Percentiles rank a stretch among this genome's conserved stretches.
Conservation (phyloP, 352 stramenopile genomes). For the Phytopythium vexans region DNA sequence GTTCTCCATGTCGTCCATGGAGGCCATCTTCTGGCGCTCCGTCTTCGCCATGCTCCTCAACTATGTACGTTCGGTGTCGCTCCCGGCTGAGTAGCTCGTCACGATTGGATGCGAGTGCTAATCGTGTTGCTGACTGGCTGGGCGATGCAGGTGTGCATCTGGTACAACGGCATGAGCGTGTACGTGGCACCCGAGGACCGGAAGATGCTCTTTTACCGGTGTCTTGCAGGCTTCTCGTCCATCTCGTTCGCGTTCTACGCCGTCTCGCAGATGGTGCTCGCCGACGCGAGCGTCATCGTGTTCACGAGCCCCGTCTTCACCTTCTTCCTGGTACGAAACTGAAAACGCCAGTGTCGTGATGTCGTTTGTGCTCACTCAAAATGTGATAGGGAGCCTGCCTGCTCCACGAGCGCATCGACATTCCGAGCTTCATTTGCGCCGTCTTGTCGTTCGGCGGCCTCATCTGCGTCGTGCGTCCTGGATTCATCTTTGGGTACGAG, state of each 20-base stretch:
- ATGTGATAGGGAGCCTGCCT: constrained; percentile 27
- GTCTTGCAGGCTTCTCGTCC: constrained; percentile 60
- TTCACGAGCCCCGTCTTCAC: constrained; percentile 75
- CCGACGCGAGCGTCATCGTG: constrained; percentile 66
- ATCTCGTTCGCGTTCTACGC: constrained; percentile 79
- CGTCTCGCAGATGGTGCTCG: constrained; percentile 75
- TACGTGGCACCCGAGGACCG: constrained; percentile 47
- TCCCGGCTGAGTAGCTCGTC: neutral
- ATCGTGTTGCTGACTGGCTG: neutral
- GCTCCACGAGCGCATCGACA: constrained; percentile 40
- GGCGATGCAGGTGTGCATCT: constrained; percentile 19
- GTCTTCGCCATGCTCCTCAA: constrained; percentile 51
- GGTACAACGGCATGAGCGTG: constrained; percentile 45
- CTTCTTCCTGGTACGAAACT: constrained; percentile 53
- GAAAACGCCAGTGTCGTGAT: too few species aligned
- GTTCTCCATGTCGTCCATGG: constrained; percentile 74
- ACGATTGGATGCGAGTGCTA: neutral
- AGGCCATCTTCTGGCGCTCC: constrained; percentile 79
- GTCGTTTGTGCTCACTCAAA: too few species aligned
- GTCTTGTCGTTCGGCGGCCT: constrained; percentile 35
- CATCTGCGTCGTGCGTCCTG: constrained; percentile 45
- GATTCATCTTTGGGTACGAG: constrained; percentile 44
- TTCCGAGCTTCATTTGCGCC: constrained; percentile 26
- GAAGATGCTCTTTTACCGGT: constrained; percentile 61
- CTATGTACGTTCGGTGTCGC: constrained; percentile 33